phyloP scores from a whole-genome alignment of 495 filamentous ascomycete genomes.

The Pyrenula massariospora region DNA sequence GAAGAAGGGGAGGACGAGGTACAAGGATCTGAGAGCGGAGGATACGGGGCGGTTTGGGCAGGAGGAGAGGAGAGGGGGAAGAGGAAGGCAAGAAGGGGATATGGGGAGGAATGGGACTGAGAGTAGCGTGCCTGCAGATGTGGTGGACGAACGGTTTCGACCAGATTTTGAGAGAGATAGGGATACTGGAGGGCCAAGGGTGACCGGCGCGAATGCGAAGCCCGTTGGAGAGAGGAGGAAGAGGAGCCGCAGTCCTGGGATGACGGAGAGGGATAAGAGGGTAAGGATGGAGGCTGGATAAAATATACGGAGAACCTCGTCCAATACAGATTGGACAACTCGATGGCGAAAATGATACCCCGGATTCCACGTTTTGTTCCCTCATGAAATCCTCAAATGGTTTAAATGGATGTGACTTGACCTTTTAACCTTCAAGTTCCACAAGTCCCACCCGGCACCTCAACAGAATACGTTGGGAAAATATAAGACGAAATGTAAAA shows the following conservation, averaged over 20 bases:
- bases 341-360: not conserved
- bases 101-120: not conserved
- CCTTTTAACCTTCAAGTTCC: too few relatives aligned
- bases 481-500: too few relatives aligned
- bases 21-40: constrained; percentile 78
- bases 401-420: too few relatives aligned
- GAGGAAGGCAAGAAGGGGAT: constrained; percentile 1
- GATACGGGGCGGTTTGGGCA: constrained; percentile 84
- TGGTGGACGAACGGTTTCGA: not conserved
- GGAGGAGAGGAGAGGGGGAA: constrained; percentile 33
- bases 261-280: not conserved
- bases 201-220: not conserved
- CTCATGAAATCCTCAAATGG: too few relatives aligned
- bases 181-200: not conserved
- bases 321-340: too few relatives aligned
- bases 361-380: too few relatives aligned
- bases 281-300: not conserved
- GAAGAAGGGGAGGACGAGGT: constrained; percentile 82
- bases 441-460: too few relatives aligned
- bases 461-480: too few relatives aligned
- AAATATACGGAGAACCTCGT: not conserved
- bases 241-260: not conserved
- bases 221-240: not conserved
- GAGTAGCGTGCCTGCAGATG: not conserved
- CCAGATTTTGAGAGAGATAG: not conserved